Evolutionary conservation across 192 early-diverging fungal genomes (phyloP), one percentile per base, ranked within the genome.

Genomic region (Funneliformis geosporum): DNA sequence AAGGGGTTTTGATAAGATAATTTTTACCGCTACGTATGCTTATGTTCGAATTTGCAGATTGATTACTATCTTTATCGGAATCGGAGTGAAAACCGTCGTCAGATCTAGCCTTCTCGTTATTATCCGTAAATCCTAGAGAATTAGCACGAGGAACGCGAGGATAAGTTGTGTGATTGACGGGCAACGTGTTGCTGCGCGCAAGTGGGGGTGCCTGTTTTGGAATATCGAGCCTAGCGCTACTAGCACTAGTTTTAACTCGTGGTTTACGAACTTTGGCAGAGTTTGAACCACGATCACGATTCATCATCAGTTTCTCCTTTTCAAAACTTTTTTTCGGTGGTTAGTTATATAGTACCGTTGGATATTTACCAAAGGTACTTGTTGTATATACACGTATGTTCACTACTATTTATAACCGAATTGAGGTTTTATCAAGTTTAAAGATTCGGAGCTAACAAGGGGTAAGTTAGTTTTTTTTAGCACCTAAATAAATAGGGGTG

Each of bases 81-180:
- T 79, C 77, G 42, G 77, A 79, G 60, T 70, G 67, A 39, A 79
- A 79, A 11, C 77, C 77, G 27, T 79, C 66, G 14, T 70, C 77
- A 60, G 77, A 79, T 33, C 55, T 79, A 8, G 77, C 10, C 42
- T 55, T 79, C 38, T 70, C 77, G 59, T 59, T 79, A 59, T 79
- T 47, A 6, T 44, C n/a, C n/a, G 21, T 23, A 70, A n/a, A 70
- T 27, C 42, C 40, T 9, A 43, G 1, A 21, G 66, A 55, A 50
- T 39, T 68, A 60, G 18, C 59, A 7, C 77, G 66, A 25, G 46
- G 14, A 46, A 72, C 44, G 23, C 70, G 42, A 50, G 42, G 42
- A 16, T 23, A 14, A 55, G 1, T 28, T 8, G 9, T 47, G 44
- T 10, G 40, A 46, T n/a, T 71, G 25, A 10, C 11, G 25, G 43